Evolutionary conservation across 345 rosid genomes (phyloP).

Genomic region (Lumnitzera racemosa): DNA sequence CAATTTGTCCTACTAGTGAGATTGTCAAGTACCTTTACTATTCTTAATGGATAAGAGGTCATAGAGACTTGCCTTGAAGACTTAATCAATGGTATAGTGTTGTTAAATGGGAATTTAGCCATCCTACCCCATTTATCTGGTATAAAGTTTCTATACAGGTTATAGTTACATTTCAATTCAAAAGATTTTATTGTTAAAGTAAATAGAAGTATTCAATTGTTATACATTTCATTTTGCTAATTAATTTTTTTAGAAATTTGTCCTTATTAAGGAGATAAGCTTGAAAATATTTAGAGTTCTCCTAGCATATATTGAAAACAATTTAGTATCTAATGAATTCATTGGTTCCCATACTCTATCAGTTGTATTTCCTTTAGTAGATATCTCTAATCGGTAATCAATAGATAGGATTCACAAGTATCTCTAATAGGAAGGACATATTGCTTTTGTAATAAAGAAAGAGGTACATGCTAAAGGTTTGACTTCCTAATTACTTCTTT

Average conservation of each 20-base stretch:
- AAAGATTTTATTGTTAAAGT: too few relatives aligned
- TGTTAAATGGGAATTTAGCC: conserved; percentile 97
- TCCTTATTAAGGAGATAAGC: not conserved
- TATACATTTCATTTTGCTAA: too few relatives aligned
- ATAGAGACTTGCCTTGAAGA: conserved; percentile 89
- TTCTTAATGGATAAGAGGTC: conserved; percentile 97
- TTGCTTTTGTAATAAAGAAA: conserved; percentile 74
- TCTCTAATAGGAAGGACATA: conserved; percentile 99
- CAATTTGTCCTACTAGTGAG: conserved; percentile 96
- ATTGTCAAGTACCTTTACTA: conserved; percentile 95
- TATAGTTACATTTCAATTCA: too few relatives aligned
- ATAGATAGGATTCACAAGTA: conserved; percentile 86
- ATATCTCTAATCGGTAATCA: not conserved
- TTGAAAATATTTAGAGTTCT: too few relatives aligned
- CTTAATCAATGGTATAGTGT: conserved; percentile 99
- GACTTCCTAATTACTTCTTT: not conserved
- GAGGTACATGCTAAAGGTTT: conserved; percentile 89
- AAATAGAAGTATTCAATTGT: too few relatives aligned
- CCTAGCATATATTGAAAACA: too few relatives aligned
- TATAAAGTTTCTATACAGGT: conserved; percentile 7
- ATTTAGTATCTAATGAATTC: too few relatives aligned
- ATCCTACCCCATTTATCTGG: conserved; percentile 99
- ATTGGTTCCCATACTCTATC: too few relatives aligned
- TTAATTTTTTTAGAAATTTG: not conserved
- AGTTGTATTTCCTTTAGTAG: too few relatives aligned